Evolutionary conservation across 2,329 filamentous ascomycete genomes (phyloP), one percentile per base, ranked within the genome.

Genomic region (Colletotrichum destructivum): DNA sequence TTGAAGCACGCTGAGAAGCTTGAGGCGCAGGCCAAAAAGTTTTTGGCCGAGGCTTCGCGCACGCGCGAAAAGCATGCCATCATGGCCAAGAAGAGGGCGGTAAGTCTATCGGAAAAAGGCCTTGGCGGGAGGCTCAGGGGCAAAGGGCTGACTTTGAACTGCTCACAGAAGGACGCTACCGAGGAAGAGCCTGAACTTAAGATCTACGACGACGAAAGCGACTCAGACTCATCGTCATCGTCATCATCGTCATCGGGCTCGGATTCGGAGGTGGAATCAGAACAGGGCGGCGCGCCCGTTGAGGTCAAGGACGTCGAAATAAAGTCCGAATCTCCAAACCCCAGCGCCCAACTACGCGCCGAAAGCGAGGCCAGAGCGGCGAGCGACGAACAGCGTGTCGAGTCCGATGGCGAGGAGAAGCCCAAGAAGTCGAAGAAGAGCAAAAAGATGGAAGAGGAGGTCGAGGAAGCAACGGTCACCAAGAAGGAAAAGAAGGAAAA

Each of bases 41-140:
- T 88, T 44, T 75, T 84, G 74, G 76, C 75, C 0, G 80, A 86
- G 68, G 82, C 85, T 0, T 80, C 83, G 72, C 81, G 79, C 68
- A 76, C 77, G 16, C 75, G 76, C 57, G 79, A 74, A 38, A 78
- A 74, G 23, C 76, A 78, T 40, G 77, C 78, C 51, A 61, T 73
- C 38, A 74, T 81, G 13, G 76, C 78, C 35, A 71, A 75, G 66
- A 40, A 74, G 68, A 76, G 74, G 60, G 74, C 72, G 26, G 79
- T 81, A 75, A 47, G 67, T 66, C 31, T 23, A 42, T 31, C 2
- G 3, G 1, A 8, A 38, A 38, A 38, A 31, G 55, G 3, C 5
- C 46, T 42, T 42, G 4, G 9, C 54, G 15, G 21, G 6, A 15
- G 8, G 4, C 6, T 8, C 16, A 8, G 13, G 13, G n/a, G 9